Conservation (phyloP, 1,284 basidiomycete genomes). For the Vanrija sp. region DNA sequence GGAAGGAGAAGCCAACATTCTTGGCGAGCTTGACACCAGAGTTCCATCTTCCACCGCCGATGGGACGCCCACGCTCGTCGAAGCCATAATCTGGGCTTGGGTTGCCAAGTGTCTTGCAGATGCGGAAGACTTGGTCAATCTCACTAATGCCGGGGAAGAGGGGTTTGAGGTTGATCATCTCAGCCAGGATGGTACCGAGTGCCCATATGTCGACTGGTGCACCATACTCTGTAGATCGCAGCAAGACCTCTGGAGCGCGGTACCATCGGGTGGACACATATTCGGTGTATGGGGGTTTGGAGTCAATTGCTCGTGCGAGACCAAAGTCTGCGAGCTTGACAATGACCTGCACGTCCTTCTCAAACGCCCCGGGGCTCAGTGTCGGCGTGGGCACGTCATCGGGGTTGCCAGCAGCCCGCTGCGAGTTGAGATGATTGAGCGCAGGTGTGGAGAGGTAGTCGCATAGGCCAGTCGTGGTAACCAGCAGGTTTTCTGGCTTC, state of each 20-base stretch:
- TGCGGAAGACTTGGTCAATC: slow-evolving; percentile 86
- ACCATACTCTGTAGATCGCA: slow-evolving; percentile 87
- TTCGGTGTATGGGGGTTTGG: slow-evolving; percentile 92
- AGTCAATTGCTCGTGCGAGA: slow-evolving; percentile 83
- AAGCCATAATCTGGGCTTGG: slow-evolving; percentile 76
- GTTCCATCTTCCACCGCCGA: slow-evolving; percentile 86
- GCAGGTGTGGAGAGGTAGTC: slow-evolving; percentile 70
- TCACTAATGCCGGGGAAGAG: slow-evolving; percentile 97
- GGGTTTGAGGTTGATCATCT: slow-evolving; percentile 90
- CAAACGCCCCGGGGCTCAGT: slow-evolving; percentile 36
- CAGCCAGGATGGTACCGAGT: slow-evolving; percentile 94
- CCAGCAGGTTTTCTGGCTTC: slow-evolving; percentile 99
- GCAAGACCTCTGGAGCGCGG: slow-evolving; percentile 92
- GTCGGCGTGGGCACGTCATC: no score
- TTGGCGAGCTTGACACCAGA: slow-evolving; percentile 81
- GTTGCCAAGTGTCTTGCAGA: slow-evolving; percentile 90
- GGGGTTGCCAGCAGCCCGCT: neutral
- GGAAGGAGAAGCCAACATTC: slow-evolving; percentile 82
- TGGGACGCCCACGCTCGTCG: slow-evolving; percentile 63
- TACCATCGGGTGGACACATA: slow-evolving; percentile 99
- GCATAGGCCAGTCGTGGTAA: slow-evolving; percentile 95
- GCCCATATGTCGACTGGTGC: slow-evolving; percentile 99
- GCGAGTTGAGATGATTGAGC: slow-evolving; percentile 34
- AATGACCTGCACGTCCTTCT: slow-evolving; percentile 93
- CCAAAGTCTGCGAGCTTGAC: slow-evolving; percentile 99